These are phyloP conservation scores for Diacronema lutheri DNA, from an alignment of 78 protist genomes.

Conservation along the genomic window DNA sequence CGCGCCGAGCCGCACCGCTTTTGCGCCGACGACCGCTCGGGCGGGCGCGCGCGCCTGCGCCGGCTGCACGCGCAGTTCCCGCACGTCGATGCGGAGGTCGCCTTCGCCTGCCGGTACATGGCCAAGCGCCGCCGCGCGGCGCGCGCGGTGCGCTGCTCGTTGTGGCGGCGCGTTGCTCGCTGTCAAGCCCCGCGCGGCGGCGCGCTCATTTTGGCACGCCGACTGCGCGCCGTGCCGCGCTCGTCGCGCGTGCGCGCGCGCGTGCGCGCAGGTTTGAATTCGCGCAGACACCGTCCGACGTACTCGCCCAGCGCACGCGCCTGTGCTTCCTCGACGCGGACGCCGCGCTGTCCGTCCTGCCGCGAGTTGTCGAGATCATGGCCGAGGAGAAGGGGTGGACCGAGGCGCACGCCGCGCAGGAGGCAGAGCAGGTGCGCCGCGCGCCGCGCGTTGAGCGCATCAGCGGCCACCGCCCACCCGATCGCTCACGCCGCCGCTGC, in stretches of 20 bases:
- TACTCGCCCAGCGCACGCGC: conserved; percentile 81
- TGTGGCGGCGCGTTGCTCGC: too few relatives aligned
- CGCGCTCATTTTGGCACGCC: too few relatives aligned
- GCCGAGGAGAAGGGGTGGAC: neutral
- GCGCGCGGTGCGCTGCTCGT: too few relatives aligned
- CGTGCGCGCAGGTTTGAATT: neutral
- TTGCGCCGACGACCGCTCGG: neutral
- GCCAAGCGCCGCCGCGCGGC: conserved; percentile 35
- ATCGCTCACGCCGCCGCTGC: too few relatives aligned
- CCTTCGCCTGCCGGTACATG: conserved; percentile 63
- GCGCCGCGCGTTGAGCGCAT: too few relatives aligned
- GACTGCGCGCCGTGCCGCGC: too few relatives aligned
- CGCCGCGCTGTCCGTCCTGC: conserved; percentile 34
- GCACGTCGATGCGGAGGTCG: conserved; percentile 82
- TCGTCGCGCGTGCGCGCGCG: too few relatives aligned
- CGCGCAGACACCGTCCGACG: conserved; percentile 30
- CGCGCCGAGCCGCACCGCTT: too few relatives aligned
- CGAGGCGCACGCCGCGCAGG: too few relatives aligned
- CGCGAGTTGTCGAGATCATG: conserved; percentile 8
- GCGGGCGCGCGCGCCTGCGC: neutral
- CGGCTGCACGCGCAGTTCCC: conserved; percentile 43
- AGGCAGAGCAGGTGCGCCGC: too few relatives aligned
- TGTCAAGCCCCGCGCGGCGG: too few relatives aligned
- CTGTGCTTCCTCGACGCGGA: conserved; percentile 74
- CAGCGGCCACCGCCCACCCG: too few relatives aligned